Conservation (phyloP, 768 basidiomycete species). For the Tylopilus rubrobrunneus region DNA sequence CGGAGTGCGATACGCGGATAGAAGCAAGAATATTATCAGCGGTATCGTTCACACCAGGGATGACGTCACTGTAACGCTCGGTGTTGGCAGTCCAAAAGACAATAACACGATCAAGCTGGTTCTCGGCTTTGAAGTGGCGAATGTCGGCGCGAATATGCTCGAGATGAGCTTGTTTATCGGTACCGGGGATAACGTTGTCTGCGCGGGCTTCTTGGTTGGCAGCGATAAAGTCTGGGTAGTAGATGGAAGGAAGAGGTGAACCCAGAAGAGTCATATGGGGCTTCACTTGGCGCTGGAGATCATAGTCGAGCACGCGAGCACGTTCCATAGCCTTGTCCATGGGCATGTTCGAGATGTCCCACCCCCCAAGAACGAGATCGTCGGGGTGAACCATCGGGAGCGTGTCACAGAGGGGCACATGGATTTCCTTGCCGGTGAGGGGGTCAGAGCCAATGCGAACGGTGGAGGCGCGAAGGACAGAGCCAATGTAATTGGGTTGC, state of each 20-base stretch:
- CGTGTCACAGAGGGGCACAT: slow-evolving; percentile 88
- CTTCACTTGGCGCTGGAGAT: slow-evolving; percentile 92
- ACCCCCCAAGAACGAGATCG: slow-evolving; percentile 95
- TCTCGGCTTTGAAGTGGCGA: slow-evolving; percentile 81
- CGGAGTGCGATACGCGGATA: slow-evolving; percentile 81
- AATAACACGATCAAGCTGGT: slow-evolving; percentile 81
- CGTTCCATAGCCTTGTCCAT: slow-evolving; percentile 94
- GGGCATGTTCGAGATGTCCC: slow-evolving; percentile 87
- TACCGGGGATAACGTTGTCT: slow-evolving; percentile 85
- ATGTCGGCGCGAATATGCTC: slow-evolving; percentile 93
- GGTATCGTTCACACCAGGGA: slow-evolving; percentile 93
- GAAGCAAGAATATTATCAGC: slow-evolving; percentile 80
- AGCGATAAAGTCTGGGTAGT: slow-evolving; percentile 97
- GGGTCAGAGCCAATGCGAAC: slow-evolving; percentile 85
- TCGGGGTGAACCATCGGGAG: slow-evolving; percentile 98
- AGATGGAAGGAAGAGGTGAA: slow-evolving; percentile 88
- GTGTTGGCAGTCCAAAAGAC: slow-evolving; percentile 99
- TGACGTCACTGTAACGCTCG: slow-evolving; percentile 93
- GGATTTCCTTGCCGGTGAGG: slow-evolving; percentile 78
- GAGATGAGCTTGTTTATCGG: slow-evolving; percentile 86
- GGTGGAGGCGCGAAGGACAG: slow-evolving; percentile 93
- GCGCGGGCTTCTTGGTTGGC: slow-evolving; percentile 97
- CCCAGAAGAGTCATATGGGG: slow-evolving; percentile 80
- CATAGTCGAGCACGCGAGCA: slow-evolving; percentile 91
- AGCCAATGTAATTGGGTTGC: slow-evolving; percentile 97